phyloP scores from a whole-genome alignment of 1,139 yeast genomes.

The Geotrichum candidum region DNA sequence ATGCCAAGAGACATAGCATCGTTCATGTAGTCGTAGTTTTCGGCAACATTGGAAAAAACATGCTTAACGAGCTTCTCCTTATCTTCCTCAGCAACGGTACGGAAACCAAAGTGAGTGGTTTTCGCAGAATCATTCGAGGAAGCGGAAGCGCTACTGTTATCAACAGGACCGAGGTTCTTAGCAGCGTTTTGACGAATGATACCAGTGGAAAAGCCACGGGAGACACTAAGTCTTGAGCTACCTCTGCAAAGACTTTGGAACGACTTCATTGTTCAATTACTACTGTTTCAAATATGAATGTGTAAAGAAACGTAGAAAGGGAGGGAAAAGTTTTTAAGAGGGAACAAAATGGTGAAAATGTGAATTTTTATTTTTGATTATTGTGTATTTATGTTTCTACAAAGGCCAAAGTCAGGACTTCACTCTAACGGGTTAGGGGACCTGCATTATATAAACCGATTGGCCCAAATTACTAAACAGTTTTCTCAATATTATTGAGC shows the following conservation, averaged over 20 bases:
- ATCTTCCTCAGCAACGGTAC: slow-evolving; percentile 71
- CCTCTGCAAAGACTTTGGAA: neutral
- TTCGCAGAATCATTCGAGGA: neutral
- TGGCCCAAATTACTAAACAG: neutral
- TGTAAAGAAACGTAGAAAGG: neutral
- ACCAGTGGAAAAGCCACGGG: slow-evolving; percentile 3
- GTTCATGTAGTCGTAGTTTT: slow-evolving; percentile 92
- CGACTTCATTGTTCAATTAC: slow-evolving; percentile 3
- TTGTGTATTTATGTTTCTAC: neutral
- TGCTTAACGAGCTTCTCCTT: slow-evolving; percentile 80
- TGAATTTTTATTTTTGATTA: neutral
- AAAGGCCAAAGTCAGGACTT: neutral
- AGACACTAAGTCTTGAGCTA: neutral
- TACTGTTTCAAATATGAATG: neutral
- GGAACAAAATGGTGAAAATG: neutral
- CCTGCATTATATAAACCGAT: neutral
- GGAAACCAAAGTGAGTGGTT: slow-evolving; percentile 91
- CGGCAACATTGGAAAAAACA: slow-evolving; percentile 91
- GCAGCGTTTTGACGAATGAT: slow-evolving; percentile 1
- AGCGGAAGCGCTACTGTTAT: neutral
- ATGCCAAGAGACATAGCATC: slow-evolving; percentile 96
- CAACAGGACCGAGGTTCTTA: slow-evolving; percentile 9
- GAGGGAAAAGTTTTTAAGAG: neutral
- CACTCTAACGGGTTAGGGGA: neutral
- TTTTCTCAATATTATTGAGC: too few species aligned